Percentiles rank a stretch among this genome's conserved stretches.
phyloP scores from a whole-genome alignment of 164 flowering plant species.

The Piper betle region DNA sequence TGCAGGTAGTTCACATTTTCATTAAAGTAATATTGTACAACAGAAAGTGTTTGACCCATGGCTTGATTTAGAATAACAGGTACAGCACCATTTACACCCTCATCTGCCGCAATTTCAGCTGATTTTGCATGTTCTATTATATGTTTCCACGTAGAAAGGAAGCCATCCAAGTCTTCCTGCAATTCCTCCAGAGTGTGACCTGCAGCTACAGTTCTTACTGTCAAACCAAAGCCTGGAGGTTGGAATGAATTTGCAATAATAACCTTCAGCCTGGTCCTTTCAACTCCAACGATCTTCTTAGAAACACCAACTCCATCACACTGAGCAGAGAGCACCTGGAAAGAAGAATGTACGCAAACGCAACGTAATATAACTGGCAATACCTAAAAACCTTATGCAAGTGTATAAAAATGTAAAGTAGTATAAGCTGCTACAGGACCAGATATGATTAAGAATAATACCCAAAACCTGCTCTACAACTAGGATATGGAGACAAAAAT shows the following conservation, averaged over 20 bases:
- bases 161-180: constrained; percentile 77
- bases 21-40: constrained; percentile 89
- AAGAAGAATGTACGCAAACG: background rate
- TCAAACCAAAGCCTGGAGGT: constrained; percentile 87
- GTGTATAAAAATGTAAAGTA: background rate
- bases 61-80: constrained; percentile 81
- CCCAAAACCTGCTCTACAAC: constrained; percentile 96
- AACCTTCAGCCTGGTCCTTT: constrained; percentile 75
- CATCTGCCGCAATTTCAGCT: constrained; percentile 91
- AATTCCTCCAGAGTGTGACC: constrained; percentile 82
- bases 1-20: constrained; percentile 38
- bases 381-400: background rate
- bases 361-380: background rate
- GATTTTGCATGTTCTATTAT: constrained; percentile 82
- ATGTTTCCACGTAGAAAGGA: constrained; percentile 81
- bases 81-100: constrained; percentile 80
- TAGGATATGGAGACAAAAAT: constrained; percentile 79
- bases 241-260: constrained; percentile 83
- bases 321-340: constrained; percentile 61
- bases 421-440: constrained; percentile 5
- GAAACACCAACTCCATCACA: constrained; percentile 73
- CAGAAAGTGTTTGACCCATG: constrained; percentile 88
- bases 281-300: constrained; percentile 73
- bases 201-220: constrained; percentile 91
- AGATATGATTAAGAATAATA: constrained; percentile 12